Percentiles rank a stretch among this genome's conserved stretches.
Conservation (phyloP, 2,329 filamentous ascomycete species). For the Davidsoniella eucalypti region DNA sequence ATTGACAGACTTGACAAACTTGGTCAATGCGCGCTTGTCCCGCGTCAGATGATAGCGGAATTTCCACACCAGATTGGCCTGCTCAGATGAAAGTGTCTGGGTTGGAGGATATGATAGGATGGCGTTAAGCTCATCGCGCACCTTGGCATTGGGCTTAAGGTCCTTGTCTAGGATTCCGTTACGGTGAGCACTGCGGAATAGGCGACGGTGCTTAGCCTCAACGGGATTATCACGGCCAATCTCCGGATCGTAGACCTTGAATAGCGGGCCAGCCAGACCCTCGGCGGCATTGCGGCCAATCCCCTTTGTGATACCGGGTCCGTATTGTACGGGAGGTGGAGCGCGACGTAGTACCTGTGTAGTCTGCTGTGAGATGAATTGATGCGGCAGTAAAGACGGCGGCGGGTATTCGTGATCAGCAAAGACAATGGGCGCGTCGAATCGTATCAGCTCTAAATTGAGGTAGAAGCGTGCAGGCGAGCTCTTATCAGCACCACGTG, state of each 20-base stretch:
- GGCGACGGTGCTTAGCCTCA: constrained; percentile 80
- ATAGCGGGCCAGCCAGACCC: constrained; percentile 40
- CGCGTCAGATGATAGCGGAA: constrained; percentile 88
- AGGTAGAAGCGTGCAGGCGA: constrained; percentile 48
- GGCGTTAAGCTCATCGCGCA: constrained; percentile 78
- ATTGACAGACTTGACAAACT: constrained; percentile 94
- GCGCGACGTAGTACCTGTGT: constrained; percentile 54
- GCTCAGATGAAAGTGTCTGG: constrained; percentile 70
- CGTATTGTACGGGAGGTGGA: constrained; percentile 75
- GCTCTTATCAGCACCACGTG: constrained; percentile 16
- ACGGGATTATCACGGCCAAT: constrained; percentile 81
- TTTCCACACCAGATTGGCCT: constrained; percentile 94
- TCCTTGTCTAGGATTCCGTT: constrained; percentile 93
- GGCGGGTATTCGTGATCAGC: constrained; percentile 84
- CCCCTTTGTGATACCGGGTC: constrained; percentile 62
- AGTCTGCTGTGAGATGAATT: constrained; percentile 32
- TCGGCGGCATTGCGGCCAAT: neutral
- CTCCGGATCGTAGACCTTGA: constrained; percentile 87
- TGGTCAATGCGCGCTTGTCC: constrained; percentile 84
- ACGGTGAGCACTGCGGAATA: constrained; percentile 77
- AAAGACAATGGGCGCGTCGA: constrained; percentile 91
- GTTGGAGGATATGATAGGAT: constrained; percentile 90
- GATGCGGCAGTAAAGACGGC: constrained; percentile 36
- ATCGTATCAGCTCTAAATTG: constrained; percentile 81
- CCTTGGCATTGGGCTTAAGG: constrained; percentile 88